phyloP scores from a whole-genome alignment of 2,329 filamentous ascomycete species.

The Verticillium nubilum region DNA sequence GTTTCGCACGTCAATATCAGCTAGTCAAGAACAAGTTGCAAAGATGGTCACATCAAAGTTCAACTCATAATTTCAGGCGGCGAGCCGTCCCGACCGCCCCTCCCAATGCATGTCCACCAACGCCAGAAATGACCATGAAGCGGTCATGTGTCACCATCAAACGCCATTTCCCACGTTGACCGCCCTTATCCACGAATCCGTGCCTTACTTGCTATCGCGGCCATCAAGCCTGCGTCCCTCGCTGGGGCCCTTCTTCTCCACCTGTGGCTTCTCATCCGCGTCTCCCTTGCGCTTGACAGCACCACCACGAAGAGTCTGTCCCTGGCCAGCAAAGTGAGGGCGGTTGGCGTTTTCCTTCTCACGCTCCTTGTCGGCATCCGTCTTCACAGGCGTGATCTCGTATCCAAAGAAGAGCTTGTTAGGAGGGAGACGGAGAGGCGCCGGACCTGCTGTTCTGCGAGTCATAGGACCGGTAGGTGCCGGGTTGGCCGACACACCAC shows the following conservation, averaged over 20 bases:
- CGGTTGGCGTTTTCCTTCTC: constrained; percentile 58
- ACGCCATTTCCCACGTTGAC: background rate
- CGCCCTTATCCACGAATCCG: background rate
- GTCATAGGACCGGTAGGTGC: constrained; percentile 21
- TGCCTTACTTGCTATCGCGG: constrained; percentile 19
- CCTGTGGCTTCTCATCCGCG: constrained; percentile 39
- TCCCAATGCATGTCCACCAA: background rate
- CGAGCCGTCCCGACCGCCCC: background rate
- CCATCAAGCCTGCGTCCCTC: constrained; percentile 41
- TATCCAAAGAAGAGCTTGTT: constrained; percentile 98
- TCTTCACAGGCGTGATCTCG: constrained; percentile 82
- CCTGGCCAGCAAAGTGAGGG: constrained; percentile 77
- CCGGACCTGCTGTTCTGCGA: constrained; percentile 67
- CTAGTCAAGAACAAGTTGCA: background rate
- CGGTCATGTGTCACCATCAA: background rate
- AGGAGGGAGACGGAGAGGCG: constrained; percentile 75
- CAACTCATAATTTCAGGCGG: background rate
- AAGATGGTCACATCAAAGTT: background rate
- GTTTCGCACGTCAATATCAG: background rate
- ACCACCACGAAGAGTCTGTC: constrained; percentile 65
- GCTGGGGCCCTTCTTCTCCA: constrained; percentile 38
- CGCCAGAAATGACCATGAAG: background rate
- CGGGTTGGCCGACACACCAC: constrained; percentile 44
- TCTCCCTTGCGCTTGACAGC: constrained; percentile 67
- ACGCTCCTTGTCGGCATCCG: constrained; percentile 64